Evolutionary conservation across 2,329 filamentous ascomycete species (phyloP), one percentile per base, ranked within the genome.

Genomic region (Thermochaetoides dissita): DNA sequence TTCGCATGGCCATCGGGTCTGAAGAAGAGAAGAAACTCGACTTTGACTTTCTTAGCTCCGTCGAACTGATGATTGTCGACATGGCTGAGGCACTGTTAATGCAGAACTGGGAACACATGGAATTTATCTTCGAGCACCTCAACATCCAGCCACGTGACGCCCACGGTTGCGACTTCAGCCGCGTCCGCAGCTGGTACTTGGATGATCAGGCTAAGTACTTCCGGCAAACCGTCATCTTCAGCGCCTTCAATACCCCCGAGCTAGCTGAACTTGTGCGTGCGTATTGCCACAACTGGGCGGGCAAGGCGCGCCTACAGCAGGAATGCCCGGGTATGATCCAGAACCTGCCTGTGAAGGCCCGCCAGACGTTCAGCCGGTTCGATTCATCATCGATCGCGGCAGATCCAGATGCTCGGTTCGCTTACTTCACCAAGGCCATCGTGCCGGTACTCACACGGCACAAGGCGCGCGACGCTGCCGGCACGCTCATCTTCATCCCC

Each of bases 31-130:
- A 68, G 55, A 67, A 68, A 56, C 71, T 74, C 32, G 89, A 96
- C 58, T 79, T 76, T 53, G 91, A 98, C 61, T 98, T 94, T 58
- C 70, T 98, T 10, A 89, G 84, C 44, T 96, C 89, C 1, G 84
- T 98, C 53, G 91, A 98, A 62, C 63, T 98, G 40, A 79, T 91
- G 30, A 71, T 96, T 37, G 71, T 94, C 46, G 91, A 98, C 59
- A 88, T 96, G 62, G 82, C 86, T 9, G 88, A 96, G 60, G 87
- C 87, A 0, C 74, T 95, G 35, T 74, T 94, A 7, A 95, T 95
- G 87, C 91, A 98, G 60, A 96, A 94, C 59, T 96, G 89, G 88
- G 87, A 95, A 55, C 89, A 98, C 57, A 76, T 95, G 46, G 84
- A 93, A 59, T 84, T 84, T 58, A 83, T 95, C 53, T 88, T 96